Base-by-base conservation (phyloP, 2,329 filamentous ascomycete species). In the Botrytis byssoidea region DNA sequence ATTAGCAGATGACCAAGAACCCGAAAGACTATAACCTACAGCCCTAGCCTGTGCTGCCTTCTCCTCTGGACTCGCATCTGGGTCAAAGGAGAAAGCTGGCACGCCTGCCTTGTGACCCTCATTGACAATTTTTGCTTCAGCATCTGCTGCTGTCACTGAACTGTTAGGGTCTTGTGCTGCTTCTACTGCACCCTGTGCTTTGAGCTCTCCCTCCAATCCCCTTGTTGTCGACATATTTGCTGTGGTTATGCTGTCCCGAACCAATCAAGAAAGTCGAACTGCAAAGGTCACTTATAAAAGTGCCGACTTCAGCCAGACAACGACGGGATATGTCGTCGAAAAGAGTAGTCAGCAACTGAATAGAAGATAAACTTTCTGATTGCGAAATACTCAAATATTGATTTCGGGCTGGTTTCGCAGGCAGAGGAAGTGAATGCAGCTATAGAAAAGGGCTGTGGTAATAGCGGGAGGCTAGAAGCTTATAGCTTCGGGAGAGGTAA, bases 51-150 rank as follows among this genome's bases (percentile, higher is more conserved):
- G 93, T 46, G 91, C 91, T 75, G 88, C 91, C 85, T 99, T 99
- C 83, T 97, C 88, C 81, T 94, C 93, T 0, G 92, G 88, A 61
- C 87, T 91, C 60, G 94, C 95, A 85, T 97, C 85, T 0, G 96
- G 94, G 81, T 99, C 88, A 84, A 98, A 99, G 75, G 91, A 89
- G 81, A 93, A 96, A 76, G 94, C 95, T 44, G 91, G 85, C 37
- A 92, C 89, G 60, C 96, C 96, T 20, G 92, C 93, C 79, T 92
- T 91, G 80, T 87, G 89, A 77, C 93, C 93, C 82, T 97, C 91
- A 71, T 93, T 86, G 40, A 97, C 87, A 67, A 98, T 87, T 79
- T 89, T 88, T 77, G 88, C 86, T 83, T 97, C 88, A 46, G 93
- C 93, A 76, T 91, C 90, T 59, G 92, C 88, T 65, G 93, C 86